Base-by-base conservation (phyloP, 257 asterid species). In the Solanum neorickii region DNA sequence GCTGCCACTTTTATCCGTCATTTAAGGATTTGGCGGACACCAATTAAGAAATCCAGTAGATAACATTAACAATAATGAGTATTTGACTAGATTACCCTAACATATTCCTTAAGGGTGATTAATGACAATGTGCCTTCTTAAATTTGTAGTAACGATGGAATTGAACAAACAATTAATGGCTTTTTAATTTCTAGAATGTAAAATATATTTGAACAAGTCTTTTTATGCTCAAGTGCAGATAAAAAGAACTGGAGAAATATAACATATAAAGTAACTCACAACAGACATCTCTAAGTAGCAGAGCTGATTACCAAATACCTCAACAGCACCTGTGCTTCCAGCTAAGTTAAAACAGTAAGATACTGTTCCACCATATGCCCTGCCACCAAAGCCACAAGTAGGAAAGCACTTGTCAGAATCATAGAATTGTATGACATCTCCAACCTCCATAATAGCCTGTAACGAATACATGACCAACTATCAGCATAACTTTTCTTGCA, bases 301-400 rank as follows among this genome's bases (percentile, higher is more conserved):
- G 52, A 75, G 20, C 56, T 41, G 31, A 75, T 39, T 18, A 56
- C 23, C 15, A 47, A 39, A 42, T 75, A 95, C 98, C 96, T 94
- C 97, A 70, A 72, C 87, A 16, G 91, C 93, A 44, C 88, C 52
- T 21, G 93, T 88, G 73, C 91, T 92, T 87, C 96, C 96, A 87
- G 89, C 94, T 88, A 96, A 92, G 92, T 91, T 96, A 91, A 96
- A 96, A 90, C 97, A 94, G 83, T 94, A 98, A 84, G 98, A 94
- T 60, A 92, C 86, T 0, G 94, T 56, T 31, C 94, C 94, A 59
- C 86, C 29, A 76, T 88, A 89, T 7, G 87, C 76, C 87, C 49
- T 92, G 76, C 94, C 98, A 68, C 98, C 98, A 83, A 96, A 96
- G 59, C 97, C 98, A 98, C 98, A 96, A 77, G 98, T 96, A 83